Percentiles rank a stretch among this genome's conserved stretches.
phyloP scores from a whole-genome alignment of 768 basidiomycete species.

The Coprinopsis sp. region DNA sequence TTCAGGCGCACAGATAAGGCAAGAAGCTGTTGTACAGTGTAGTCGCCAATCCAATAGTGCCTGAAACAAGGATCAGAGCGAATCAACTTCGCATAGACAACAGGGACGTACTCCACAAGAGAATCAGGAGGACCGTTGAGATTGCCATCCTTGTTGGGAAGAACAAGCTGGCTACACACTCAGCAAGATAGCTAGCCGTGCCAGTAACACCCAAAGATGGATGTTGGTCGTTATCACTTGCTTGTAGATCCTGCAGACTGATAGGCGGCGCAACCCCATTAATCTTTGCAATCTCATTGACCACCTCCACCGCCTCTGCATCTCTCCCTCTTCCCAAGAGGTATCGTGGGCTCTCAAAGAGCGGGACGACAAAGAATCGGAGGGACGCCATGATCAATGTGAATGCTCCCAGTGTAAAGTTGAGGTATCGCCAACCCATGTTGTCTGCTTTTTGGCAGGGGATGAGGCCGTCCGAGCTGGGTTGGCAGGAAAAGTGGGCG shows the following conservation, averaged over 20 bases:
- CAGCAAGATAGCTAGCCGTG: slow-evolving; percentile 24
- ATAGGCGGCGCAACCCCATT: slow-evolving; percentile 49
- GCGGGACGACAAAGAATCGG: slow-evolving; percentile 62
- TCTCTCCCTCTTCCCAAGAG: slow-evolving; percentile 67
- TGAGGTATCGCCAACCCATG: slow-evolving; percentile 72
- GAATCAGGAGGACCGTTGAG: slow-evolving; percentile 59
- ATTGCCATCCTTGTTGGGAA: slow-evolving; percentile 58
- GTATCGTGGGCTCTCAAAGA: slow-evolving; percentile 69
- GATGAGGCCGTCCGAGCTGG: slow-evolving; percentile 16
- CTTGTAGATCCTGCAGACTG: slow-evolving; percentile 46
- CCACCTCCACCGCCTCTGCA: slow-evolving; percentile 55
- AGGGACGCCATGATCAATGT: slow-evolving; percentile 59
- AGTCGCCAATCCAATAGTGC: slow-evolving; percentile 69
- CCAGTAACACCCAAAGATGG: slow-evolving; percentile 15
- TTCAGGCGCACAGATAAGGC: slow-evolving; percentile 13
- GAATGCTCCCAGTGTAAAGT: slow-evolving; percentile 67
- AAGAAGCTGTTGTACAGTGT: slow-evolving; percentile 57
- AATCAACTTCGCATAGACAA: background rate
- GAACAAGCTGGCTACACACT: slow-evolving; percentile 57
- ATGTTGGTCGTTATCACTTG: slow-evolving; percentile 3
- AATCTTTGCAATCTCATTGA: slow-evolving; percentile 56
- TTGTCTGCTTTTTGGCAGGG: slow-evolving; percentile 49
- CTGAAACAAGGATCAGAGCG: slow-evolving; percentile 26
- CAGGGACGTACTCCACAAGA: slow-evolving; percentile 37
- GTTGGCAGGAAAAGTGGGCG: slow-evolving; percentile 59